Percentiles rank a stretch among this genome's conserved stretches.
Conservation (phyloP, 176 grass and related monocot species). For the Zizania latifolia region DNA sequence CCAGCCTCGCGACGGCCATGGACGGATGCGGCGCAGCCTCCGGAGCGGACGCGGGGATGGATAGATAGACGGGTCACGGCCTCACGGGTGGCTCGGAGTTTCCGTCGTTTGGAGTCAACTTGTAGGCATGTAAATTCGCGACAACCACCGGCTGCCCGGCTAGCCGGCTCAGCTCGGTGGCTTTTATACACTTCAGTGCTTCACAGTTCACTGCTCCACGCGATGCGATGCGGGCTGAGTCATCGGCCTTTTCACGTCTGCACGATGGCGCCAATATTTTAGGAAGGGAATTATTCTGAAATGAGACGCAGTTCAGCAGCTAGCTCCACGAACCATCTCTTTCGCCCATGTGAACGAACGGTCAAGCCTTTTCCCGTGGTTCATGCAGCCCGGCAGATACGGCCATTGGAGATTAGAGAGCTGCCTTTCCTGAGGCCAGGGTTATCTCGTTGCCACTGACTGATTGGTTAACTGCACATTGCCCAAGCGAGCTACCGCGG, state of each 20-base stretch:
- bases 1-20: conserved; percentile 44
- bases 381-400: too few relatives aligned
- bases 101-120: conserved; percentile 5
- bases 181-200: conserved; percentile 32
- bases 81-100: neutral
- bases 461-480: too few relatives aligned
- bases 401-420: neutral
- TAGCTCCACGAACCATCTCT: neutral
- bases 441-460: neutral
- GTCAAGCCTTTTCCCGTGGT: too few relatives aligned
- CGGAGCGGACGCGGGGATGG: neutral
- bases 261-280: neutral
- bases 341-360: neutral
- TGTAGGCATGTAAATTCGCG: neutral
- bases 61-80: too few relatives aligned
- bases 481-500: neutral
- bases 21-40: too few relatives aligned
- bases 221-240: neutral
- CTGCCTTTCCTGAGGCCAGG: neutral
- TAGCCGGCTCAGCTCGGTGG: neutral
- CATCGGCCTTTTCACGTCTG: too few relatives aligned
- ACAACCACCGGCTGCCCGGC: neutral
- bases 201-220: too few relatives aligned
- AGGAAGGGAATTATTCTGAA: neutral
- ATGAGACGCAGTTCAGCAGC: neutral